These are phyloP conservation scores for Globisporangium echinulatum DNA, from an alignment of 352 stramenopile species.

Conservation along the genomic window DNA sequence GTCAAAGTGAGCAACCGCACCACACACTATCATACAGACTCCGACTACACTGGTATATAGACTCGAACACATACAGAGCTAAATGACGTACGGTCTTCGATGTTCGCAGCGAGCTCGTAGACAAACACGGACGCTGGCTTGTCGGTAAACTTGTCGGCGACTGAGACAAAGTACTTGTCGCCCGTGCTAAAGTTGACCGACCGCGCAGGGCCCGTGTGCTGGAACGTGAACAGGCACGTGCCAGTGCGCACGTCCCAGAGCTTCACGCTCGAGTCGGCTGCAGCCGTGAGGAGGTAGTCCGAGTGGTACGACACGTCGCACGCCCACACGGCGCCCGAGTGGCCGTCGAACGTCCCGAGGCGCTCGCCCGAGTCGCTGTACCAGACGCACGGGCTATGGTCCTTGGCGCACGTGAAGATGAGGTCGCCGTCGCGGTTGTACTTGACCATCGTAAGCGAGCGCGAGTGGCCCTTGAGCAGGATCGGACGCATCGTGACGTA, in stretches of 20 bases:
- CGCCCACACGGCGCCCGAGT: conserved; percentile 81
- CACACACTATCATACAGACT: too few species aligned
- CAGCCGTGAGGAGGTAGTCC: conserved; percentile 93
- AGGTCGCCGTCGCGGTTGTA: conserved; percentile 99
- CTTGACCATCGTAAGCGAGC: conserved; percentile 97
- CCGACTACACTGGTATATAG: too few species aligned
- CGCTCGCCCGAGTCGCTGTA: conserved; percentile 95
- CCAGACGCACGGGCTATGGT: conserved; percentile 96
- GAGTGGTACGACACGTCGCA: conserved; percentile 93
- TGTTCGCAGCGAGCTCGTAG: conserved; percentile 69
- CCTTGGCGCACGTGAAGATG: conserved; percentile 96
- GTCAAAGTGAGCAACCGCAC: too few species aligned
- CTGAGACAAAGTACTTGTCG: conserved; percentile 79
- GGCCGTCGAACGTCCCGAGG: conserved; percentile 94
- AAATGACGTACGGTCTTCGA: conserved; percentile 45
- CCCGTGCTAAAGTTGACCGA: conserved; percentile 86
- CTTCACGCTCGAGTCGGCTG: conserved; percentile 90
- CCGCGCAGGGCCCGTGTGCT: conserved; percentile 71
- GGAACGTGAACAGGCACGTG: conserved; percentile 83
- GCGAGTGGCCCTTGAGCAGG: conserved; percentile 98
- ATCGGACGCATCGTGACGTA: conserved; percentile 89
- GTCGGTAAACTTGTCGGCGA: conserved; percentile 83
- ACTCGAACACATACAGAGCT: background rate
- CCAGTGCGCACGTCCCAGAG: conserved; percentile 91
- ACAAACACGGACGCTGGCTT: conserved; percentile 70